Percentiles rank a stretch among this genome's conserved stretches.
Conservation (phyloP, 768 basidiomycete species). For the Tubosaeta sp. region DNA sequence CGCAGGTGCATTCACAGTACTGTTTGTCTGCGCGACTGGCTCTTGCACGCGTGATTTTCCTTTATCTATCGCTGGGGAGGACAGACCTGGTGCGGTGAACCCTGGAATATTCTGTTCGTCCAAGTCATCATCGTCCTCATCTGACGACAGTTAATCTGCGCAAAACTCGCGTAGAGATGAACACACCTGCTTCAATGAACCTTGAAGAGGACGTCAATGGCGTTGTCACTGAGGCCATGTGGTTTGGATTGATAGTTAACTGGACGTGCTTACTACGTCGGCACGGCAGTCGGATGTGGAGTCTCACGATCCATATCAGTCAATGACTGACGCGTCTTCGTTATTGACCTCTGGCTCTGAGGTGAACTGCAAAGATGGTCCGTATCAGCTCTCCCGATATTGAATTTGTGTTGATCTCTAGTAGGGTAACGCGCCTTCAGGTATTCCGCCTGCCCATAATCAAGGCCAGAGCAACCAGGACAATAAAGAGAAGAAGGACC, state of each 20-base stretch:
- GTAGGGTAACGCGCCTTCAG: slow-evolving; percentile 77
- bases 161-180: neutral
- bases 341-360: neutral
- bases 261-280: neutral
- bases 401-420: slow-evolving; percentile 3
- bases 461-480: slow-evolving; percentile 49
- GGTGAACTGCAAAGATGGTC: slow-evolving; percentile 21
- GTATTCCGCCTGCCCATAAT: slow-evolving; percentile 35
- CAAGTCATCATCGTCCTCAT: slow-evolving; percentile 73
- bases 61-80: slow-evolving; percentile 50
- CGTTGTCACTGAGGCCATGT: slow-evolving; percentile 34
- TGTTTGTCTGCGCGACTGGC: slow-evolving; percentile 43
- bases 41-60: slow-evolving; percentile 66
- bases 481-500: slow-evolving; percentile 38
- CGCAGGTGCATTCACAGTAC: slow-evolving; percentile 28
- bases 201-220: slow-evolving; percentile 62
- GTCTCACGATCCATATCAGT: slow-evolving; percentile 33
- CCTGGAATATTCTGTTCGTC: slow-evolving; percentile 80
- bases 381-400: neutral
- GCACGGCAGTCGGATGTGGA: slow-evolving; percentile 5
- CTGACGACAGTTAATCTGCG: slow-evolving; percentile 25
- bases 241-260: neutral
- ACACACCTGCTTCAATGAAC: slow-evolving; percentile 74
- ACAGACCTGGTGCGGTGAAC: slow-evolving; percentile 62
- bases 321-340: slow-evolving; percentile 49